Evolutionary conservation across 192 early-diverging fungal genomes (phyloP).

Genomic region (Phycomyces blakesleeanus): DNA sequence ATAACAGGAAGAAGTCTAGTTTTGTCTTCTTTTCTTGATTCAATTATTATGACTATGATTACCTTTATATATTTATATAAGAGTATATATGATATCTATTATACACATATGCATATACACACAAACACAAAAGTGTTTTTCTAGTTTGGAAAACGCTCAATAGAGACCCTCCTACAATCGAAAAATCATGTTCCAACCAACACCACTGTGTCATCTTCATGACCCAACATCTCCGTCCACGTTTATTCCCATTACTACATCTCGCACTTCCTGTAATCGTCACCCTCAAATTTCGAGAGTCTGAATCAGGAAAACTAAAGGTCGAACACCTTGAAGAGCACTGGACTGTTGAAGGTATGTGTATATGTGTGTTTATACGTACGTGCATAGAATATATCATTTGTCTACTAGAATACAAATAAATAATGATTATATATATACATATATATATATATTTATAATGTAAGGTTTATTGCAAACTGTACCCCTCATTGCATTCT

Average conservation of each 20-base stretch:
- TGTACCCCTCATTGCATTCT: conserved; percentile 49
- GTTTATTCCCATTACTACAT: conserved; percentile 43
- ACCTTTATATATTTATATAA: neutral
- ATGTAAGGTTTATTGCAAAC: conserved; percentile 42
- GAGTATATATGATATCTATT: no score
- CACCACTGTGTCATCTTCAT: conserved; percentile 38
- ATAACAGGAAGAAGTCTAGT: no score
- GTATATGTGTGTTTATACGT: no score
- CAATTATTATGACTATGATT: neutral
- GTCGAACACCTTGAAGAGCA: conserved; percentile 50
- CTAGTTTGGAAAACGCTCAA: conserved; percentile 31
- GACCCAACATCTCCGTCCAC: conserved; percentile 45
- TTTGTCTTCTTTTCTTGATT: no score
- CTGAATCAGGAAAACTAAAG: conserved; percentile 34
- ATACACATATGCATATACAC: no score
- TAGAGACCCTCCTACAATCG: conserved; percentile 23
- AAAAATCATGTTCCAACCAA: conserved; percentile 25
- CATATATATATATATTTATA: neutral
- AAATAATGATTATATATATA: neutral
- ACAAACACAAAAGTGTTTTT: conserved; percentile 27
- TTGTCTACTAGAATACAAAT: neutral
- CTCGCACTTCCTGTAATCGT: conserved; percentile 46
- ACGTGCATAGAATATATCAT: no score
- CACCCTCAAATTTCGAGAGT: conserved; percentile 39
- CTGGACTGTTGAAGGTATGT: conserved; percentile 51